Base-by-base conservation (phyloP, 495 filamentous ascomycete genomes). In the Annulohypoxylon nitens region DNA sequence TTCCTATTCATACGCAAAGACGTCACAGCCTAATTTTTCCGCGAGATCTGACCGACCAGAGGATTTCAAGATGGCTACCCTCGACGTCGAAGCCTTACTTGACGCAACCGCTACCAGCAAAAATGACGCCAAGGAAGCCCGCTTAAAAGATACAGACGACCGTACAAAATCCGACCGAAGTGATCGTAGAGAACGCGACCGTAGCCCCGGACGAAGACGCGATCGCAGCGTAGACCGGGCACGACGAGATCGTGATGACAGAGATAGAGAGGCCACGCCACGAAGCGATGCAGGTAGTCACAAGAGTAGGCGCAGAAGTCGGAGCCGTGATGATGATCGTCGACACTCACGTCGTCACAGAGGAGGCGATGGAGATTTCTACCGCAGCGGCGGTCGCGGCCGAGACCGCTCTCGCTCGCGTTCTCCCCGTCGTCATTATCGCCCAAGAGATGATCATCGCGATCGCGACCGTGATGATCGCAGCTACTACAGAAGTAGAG, bases 81-180 rank as follows among this genome's bases (percentile, higher is more conserved):
- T 97, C 78, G 93, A 97, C 80, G 93, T 97, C 75, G 94, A 97
- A 88, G 94, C 94, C 76, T 90, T 97, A 69, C 88, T 97, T 76
- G 95, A 97, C 83, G 93, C 93, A 37, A 94, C 94, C 74, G 94
- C 94, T 45, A 90, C 64, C 64, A 77, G 70, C 20, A 79, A 76
- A 87, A 73, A 83, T 83, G 83, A 86, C 53, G 73, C 77, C 60
- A 89, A 89, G 72, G 83, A 88, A 47, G 79, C 37, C 59, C 80
- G 78, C 45, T 23, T 75, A 41, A 73, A 67, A 43, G 75, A 77
- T 43, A 61, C 70, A 12, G 77, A 74, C 55, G 76, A 78, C 18
- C 75, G 75, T 43, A 70, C 67, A 34, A 79, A 72, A 70, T 61
- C 73, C 34, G 76, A 79, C 53, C 62, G 77, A 76, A 73, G 64